phyloP scores from a whole-genome alignment of 169 alveolate species.

The Cryptosporidium baileyi region DNA sequence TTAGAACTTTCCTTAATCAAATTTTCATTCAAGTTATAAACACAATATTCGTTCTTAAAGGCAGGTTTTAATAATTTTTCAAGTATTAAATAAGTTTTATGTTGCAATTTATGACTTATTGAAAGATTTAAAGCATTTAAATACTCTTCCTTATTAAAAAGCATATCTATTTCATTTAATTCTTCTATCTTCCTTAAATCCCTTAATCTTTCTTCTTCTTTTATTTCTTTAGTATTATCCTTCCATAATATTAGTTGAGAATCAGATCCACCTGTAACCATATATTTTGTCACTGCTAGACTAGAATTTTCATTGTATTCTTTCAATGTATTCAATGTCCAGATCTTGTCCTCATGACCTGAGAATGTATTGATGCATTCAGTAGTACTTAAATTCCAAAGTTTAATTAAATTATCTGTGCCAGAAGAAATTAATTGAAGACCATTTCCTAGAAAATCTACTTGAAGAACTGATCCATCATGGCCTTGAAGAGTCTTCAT shows the following conservation, averaged over 20 bases:
- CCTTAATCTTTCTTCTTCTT: slow-evolving; percentile 9
- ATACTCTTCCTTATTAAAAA: slow-evolving; percentile 25
- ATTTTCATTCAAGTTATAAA: neutral
- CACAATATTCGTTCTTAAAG: neutral
- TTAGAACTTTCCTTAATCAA: neutral
- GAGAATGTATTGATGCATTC: slow-evolving; percentile 81
- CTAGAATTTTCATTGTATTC: neutral
- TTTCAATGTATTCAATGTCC: slow-evolving; percentile 46
- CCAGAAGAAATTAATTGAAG: slow-evolving; percentile 82
- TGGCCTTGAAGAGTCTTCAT: slow-evolving; percentile 86
- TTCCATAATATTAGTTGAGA: slow-evolving; percentile 60
- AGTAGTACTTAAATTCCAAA: slow-evolving; percentile 86
- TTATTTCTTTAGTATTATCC: slow-evolving; percentile 45
- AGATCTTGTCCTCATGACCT: slow-evolving; percentile 85
- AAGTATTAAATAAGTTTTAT: slow-evolving; percentile 41
- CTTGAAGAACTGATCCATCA: slow-evolving; percentile 84
- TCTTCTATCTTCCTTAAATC: slow-evolving; percentile 16
- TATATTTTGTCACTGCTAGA: slow-evolving; percentile 17
- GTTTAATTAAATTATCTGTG: slow-evolving; percentile 83
- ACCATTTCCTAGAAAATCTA: slow-evolving; percentile 81
- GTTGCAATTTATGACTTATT: slow-evolving; percentile 14
- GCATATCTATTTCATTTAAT: slow-evolving; percentile 18
- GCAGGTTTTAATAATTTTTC: slow-evolving; percentile 29
- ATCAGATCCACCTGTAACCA: slow-evolving; percentile 69
- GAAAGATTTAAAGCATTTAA: slow-evolving; percentile 42